Evolutionary conservation across 805 yeast species (phyloP).

Genomic region (Candida bentonensis): DNA sequence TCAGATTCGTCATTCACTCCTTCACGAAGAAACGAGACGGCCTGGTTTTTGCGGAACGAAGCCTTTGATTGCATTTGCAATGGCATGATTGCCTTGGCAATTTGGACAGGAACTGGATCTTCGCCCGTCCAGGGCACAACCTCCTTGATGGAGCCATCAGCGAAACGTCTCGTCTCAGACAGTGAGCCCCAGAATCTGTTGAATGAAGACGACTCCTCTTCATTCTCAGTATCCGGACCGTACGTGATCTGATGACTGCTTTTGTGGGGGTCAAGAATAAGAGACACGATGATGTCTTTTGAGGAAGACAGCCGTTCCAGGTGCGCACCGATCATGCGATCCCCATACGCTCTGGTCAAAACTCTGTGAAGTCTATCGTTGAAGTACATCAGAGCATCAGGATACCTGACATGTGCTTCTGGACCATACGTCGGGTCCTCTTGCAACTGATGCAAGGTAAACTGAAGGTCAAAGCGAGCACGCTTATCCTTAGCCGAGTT

Average conservation of each 20-base stretch:
- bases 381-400: slow-evolving; percentile 54
- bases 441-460: slow-evolving; percentile 28
- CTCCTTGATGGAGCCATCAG: slow-evolving; percentile 81
- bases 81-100: slow-evolving; percentile 47
- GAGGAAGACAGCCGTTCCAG: neutral
- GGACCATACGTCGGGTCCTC: slow-evolving; percentile 43
- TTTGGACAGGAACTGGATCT: slow-evolving; percentile 51
- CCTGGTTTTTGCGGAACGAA: neutral
- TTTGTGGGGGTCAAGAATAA: slow-evolving; percentile 55
- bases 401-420: slow-evolving; percentile 53
- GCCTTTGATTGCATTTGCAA: slow-evolving; percentile 36
- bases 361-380: slow-evolving; percentile 47
- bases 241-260: slow-evolving; percentile 72
- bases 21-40: slow-evolving; percentile 3
- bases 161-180: slow-evolving; percentile 79
- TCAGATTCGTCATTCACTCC: slow-evolving; percentile 5
- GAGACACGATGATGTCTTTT: neutral
- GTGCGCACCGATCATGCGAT: slow-evolving; percentile 22
- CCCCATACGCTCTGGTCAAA: slow-evolving; percentile 32
- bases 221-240: slow-evolving; percentile 61
- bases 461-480: slow-evolving; percentile 49
- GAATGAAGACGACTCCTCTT: slow-evolving; percentile 49
- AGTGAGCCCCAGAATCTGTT: slow-evolving; percentile 80
- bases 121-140: slow-evolving; percentile 72
- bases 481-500: slow-evolving; percentile 29